Evolutionary conservation across 176 grass and related monocot species (phyloP).

Genomic region (Ampelocalamus luodianensis): DNA sequence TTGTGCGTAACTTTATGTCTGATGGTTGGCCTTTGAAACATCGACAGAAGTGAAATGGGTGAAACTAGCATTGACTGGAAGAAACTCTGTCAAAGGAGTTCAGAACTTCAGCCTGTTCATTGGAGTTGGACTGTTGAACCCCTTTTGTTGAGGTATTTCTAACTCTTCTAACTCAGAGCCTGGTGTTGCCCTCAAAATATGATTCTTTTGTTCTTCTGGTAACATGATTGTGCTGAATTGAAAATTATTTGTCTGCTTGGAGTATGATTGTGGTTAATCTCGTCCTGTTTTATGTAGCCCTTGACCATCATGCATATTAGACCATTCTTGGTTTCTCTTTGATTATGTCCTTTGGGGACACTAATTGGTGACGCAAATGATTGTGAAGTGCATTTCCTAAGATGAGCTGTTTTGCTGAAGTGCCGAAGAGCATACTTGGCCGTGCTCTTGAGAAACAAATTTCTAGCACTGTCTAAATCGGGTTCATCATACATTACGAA

Average conservation of each 20-base stretch:
- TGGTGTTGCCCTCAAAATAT: background rate
- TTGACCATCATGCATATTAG: background rate
- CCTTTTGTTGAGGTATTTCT: slow-evolving; percentile 36
- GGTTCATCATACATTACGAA: background rate
- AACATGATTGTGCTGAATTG: background rate
- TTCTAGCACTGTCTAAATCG: background rate
- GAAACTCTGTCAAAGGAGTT: background rate
- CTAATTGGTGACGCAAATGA: background rate
- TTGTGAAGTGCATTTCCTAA: background rate
- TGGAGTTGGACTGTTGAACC: background rate
- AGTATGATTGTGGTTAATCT: background rate
- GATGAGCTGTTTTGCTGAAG: background rate
- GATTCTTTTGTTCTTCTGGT: background rate
- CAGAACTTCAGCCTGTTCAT: background rate
- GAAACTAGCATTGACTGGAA: background rate
- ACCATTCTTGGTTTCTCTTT: background rate
- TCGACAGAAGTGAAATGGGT: slow-evolving; percentile 15
- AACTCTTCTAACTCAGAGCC: background rate
- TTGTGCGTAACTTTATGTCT: background rate
- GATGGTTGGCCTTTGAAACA: background rate
- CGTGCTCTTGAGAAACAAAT: background rate
- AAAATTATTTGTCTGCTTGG: background rate
- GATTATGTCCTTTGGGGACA: background rate
- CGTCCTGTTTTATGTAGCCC: background rate
- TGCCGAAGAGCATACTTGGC: no score